These are phyloP conservation scores for Phlebopus sp. DNA, from an alignment of 1,284 basidiomycete genomes.

Conservation along the genomic window DNA sequence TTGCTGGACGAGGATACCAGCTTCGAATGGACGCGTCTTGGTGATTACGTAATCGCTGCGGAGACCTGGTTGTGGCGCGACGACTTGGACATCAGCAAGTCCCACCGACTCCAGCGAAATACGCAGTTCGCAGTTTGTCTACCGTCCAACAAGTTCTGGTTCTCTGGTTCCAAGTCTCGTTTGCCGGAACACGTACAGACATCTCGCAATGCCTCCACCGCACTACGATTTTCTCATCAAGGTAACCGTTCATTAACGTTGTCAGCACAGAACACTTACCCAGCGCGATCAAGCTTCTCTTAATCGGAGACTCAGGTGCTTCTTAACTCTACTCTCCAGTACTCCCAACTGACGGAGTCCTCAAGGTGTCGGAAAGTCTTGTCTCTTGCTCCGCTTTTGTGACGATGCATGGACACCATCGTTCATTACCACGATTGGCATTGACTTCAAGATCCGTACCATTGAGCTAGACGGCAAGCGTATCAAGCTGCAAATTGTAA, in stretches of 20 bases:
- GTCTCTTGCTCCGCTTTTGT: constrained; percentile 96
- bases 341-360: not conserved
- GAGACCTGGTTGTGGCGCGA: too few species aligned
- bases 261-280: constrained; percentile 1
- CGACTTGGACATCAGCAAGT: too few species aligned
- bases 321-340: not conserved
- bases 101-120: not conserved
- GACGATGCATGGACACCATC: constrained; percentile 99
- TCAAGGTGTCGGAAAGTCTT: constrained; percentile 96
- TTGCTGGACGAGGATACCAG: too few species aligned
- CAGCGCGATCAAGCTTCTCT: constrained; percentile 65
- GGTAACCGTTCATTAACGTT: constrained; percentile 37
- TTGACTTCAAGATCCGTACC: constrained; percentile 95
- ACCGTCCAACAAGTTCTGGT: not conserved
- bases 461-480: constrained; percentile 96
- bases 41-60: too few species aligned
- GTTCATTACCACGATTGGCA: constrained; percentile 99
- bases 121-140: not conserved
- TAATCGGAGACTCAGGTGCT: constrained; percentile 94
- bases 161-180: not conserved
- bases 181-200: not conserved
- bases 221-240: constrained; percentile 95
- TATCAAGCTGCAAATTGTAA: constrained; percentile 93
- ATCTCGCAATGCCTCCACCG: constrained; percentile 67
- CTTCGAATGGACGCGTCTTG: too few species aligned